These are phyloP conservation scores for Nissolia schottii DNA, from an alignment of 306 rosid species.

Conservation along the genomic window DNA sequence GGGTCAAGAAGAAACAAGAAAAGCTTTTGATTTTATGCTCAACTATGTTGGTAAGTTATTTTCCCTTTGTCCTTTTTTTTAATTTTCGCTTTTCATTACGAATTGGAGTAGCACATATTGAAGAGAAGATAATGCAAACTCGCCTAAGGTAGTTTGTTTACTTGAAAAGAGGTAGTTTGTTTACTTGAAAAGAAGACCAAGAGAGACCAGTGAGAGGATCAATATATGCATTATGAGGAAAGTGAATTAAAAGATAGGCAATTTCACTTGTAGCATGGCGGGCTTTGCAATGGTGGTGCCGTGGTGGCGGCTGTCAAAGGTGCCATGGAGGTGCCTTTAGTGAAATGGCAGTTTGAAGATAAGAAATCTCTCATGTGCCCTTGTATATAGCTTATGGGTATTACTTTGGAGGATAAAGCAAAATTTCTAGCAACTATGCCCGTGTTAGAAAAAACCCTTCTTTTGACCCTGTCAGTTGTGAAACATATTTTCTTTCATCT, in stretches of 20 bases:
- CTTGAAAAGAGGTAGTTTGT: not conserved
- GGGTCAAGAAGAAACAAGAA: slow-evolving; percentile 98
- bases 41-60: slow-evolving; percentile 71
- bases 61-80: slow-evolving; percentile 8
- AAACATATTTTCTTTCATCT: no score
- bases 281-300: no score
- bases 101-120: slow-evolving; percentile 1
- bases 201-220: not conserved
- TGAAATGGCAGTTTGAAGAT: no score
- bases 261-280: no score
- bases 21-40: slow-evolving; percentile 97
- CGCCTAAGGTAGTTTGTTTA: not conserved
- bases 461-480: no score
- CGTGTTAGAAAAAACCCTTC: no score
- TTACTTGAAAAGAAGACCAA: not conserved
- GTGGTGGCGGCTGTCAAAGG: no score
- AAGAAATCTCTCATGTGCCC: no score
- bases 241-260: not conserved
- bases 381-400: no score
- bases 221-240: not conserved
- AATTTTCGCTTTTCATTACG: not conserved
- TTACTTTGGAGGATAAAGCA: no score
- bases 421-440: no score
- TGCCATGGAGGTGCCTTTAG: no score
- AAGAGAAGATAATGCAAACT: slow-evolving; percentile 2